Percentiles rank a stretch among this genome's conserved stretches.
These are phyloP conservation scores for Aulographum hederae DNA, from an alignment of 2,329 filamentous ascomycete species.

Conservation along the genomic window DNA sequence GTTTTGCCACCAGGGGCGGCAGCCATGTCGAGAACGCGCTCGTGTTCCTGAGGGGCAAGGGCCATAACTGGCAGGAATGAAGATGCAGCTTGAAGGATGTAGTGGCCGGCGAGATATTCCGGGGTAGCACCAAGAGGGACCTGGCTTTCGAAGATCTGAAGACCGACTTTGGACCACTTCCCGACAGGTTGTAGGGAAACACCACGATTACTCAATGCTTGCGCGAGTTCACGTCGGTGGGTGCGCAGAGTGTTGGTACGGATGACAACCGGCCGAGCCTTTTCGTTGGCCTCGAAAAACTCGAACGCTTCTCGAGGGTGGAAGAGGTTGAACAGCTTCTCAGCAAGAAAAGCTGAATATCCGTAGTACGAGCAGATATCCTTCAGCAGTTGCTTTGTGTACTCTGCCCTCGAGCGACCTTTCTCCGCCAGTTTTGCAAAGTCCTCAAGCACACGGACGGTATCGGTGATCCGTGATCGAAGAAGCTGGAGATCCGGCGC, in stretches of 20 bases:
- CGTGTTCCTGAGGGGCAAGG: conserved; percentile 78
- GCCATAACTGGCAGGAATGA: conserved; percentile 98
- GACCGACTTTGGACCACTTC: conserved; percentile 95
- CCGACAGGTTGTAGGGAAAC: conserved; percentile 93
- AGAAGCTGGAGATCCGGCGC: conserved; percentile 83
- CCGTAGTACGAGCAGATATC: conserved; percentile 96
- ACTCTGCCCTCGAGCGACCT: conserved; percentile 69
- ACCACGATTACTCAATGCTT: conserved; percentile 85
- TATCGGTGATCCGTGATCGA: conserved; percentile 78
- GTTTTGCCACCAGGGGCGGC: conserved; percentile 92
- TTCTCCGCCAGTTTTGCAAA: conserved; percentile 67
- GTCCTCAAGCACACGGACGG: conserved; percentile 77
- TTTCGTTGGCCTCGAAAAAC: conserved; percentile 98
- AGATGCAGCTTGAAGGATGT: conserved; percentile 91
- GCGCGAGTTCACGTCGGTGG: conserved; percentile 62
- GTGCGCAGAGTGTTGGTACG: conserved; percentile 87
- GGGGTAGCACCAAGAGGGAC: conserved; percentile 84
- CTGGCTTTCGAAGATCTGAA: conserved; percentile 87
- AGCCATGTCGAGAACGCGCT: conserved; percentile 87
- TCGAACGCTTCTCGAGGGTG: conserved; percentile 85
- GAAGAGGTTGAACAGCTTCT: conserved; percentile 89
- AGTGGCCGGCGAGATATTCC: conserved; percentile 92
- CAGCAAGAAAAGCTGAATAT: conserved; percentile 84
- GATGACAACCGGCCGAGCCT: conserved; percentile 80
- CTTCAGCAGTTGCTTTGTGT: conserved; percentile 68